Evolutionary conservation across 176 grass and related monocot species (phyloP), one percentile per base, ranked within the genome.

Genomic region (Carex littledalei): DNA sequence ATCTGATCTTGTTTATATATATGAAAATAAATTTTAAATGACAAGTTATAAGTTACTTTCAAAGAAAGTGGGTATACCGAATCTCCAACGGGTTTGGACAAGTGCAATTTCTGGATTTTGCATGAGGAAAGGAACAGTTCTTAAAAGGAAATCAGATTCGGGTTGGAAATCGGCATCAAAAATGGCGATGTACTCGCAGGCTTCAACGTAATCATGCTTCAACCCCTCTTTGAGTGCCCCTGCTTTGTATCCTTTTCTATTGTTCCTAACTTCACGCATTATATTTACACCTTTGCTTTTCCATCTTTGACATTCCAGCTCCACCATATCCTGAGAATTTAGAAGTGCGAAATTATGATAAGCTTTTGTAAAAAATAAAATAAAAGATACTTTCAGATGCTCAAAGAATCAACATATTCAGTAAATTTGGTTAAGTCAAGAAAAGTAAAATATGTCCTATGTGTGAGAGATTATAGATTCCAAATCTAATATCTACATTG

Each of bases 91-190:
- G 53, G 93, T 29, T 88, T 95, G 96, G 0, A 99, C 96, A 1
- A 99, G 91, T 61, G 93, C 96, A 11, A 99, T 88, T 50, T 88
- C 86, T 0, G 91, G 81, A 70, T 99, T 99, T 76, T 95, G 91
- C 37, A 95, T 76, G 0, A 99, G 96, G 90, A 99, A 99, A 1
- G 96, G 96, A 39, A 95, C 20, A 0, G 96, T 94, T 81, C 96
- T 83, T 0, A 86, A 6, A 31, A 99, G 93, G 7, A 99, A 99
- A 67, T 99, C 81, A 0, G 93, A 85, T 55, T 88, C 88, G 0
- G 96, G 96, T 50, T 95, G 96, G 68, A 99, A 99, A 20, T 99
- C 96, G 0, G 96, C 96, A 15, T 99, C 96, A 3, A 99, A 99
- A 87, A 99, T 95, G 85, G 96, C 90, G 5, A 95, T 92, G 84